Evolutionary conservation across 164 flowering plant species (phyloP).

Genomic region (Protea cynaroides): DNA sequence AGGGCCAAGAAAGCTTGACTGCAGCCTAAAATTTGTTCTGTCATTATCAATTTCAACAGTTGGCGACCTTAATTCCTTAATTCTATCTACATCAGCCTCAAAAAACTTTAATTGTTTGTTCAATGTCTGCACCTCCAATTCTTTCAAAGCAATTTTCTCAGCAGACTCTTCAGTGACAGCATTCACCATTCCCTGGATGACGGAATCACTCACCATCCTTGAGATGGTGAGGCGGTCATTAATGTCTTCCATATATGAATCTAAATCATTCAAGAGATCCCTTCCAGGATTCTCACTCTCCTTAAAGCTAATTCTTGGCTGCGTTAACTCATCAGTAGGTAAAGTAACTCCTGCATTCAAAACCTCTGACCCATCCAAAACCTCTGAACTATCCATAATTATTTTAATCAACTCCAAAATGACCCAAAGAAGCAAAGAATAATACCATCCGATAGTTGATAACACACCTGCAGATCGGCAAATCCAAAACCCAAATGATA

Average conservation of each 20-base stretch:
- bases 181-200: conserved; percentile 71
- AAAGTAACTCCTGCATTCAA: too few species aligned
- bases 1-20: conserved; percentile 9
- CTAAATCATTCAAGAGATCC: conserved; percentile 57
- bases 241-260: conserved; percentile 65
- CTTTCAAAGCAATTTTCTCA: conserved; percentile 45
- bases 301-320: background rate
- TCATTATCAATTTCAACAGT: conserved; percentile 1
- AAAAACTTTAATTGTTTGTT: conserved; percentile 28
- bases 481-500: too few species aligned
- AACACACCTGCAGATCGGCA: too few species aligned
- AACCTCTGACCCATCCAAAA: too few species aligned
- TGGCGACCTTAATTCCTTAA: conserved; percentile 4
- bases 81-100: conserved; percentile 19
- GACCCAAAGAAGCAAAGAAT: too few species aligned
- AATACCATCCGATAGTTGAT: too few species aligned
- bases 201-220: conserved; percentile 77
- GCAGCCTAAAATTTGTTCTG: conserved; percentile 1
- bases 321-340: too few species aligned
- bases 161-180: conserved; percentile 67
- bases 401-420: too few species aligned
- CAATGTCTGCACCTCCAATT: conserved; percentile 43
- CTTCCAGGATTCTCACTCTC: conserved; percentile 32
- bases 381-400: too few species aligned
- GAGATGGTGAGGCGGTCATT: conserved; percentile 59